Evolutionary conservation across 306 rosid species (phyloP), one percentile per base, ranked within the genome.

Genomic region (Styphnolobium japonicum): DNA sequence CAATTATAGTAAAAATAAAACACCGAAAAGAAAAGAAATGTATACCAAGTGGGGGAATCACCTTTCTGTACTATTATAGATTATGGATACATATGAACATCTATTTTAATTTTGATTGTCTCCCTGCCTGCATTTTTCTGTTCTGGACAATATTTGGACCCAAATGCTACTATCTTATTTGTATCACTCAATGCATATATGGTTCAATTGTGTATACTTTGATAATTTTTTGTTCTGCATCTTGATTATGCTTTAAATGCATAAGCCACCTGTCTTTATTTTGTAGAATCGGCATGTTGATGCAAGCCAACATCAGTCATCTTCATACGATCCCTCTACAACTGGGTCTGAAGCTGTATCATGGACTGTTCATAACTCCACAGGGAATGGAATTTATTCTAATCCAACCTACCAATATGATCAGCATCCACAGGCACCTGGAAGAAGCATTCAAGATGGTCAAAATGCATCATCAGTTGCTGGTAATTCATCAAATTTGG

Each of bases 401-500:
- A 94, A 89, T 66, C 81, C 91, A 56, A 45, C 90, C 43, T 93
- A 90, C 81, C 94, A 89, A 84, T 93, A 96, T 77, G 91, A 89
- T 80, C 94, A 89, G 65, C 88, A 80, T 36, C 49, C 85, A 51
- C 97, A 85, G 80, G 92, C 87, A n/a, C 87, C 97, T 57, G 93
- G 82, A 71, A 82, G 87, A 85, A 85, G 83, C 83, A 76, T 80
- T 65, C 93, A 91, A 85, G 93, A 91, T 49, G 85, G 96, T 68
- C 92, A 83, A 73, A 84, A 81, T 76, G 73, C 77, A 62, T 67
- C 96, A 71, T 80, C 93, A 67, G 89, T 90, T 77, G 86, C 96
- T 71, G 88, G 91, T 88, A 93, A 90, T 89, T 85, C 98, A 74
- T 87, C 98, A 21, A 93, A 88, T 89, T 89, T 87, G 92, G 97